Evolutionary conservation across 192 early-diverging fungal species (phyloP).

Genomic region (Spizellomyces sp.): DNA sequence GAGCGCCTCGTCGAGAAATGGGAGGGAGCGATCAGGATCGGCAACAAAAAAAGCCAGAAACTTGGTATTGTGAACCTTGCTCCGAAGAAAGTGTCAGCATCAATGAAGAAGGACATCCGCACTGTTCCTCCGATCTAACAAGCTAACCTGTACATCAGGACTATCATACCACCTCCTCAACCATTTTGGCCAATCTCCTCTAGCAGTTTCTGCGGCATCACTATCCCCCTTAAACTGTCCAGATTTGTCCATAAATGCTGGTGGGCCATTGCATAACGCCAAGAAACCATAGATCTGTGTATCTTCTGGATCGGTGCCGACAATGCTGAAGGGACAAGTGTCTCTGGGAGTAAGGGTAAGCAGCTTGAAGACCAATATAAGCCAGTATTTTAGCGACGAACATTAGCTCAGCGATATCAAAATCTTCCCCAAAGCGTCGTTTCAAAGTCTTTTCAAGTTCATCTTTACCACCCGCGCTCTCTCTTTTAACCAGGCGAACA

Average conservation of each 20-base stretch:
- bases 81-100: not conserved
- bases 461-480: slow-evolving; percentile 15
- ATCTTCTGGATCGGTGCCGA: slow-evolving; percentile 34
- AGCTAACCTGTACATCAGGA: slow-evolving; percentile 39
- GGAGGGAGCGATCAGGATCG: slow-evolving; percentile 24
- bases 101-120: not conserved
- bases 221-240: not conserved
- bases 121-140: not conserved
- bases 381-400: slow-evolving; percentile 9
- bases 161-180: slow-evolving; percentile 36
- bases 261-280: slow-evolving; percentile 42
- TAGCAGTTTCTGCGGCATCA: slow-evolving; percentile 9
- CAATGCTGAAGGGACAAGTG: slow-evolving; percentile 37
- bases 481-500: slow-evolving; percentile 38
- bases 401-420: slow-evolving; percentile 43
- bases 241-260: slow-evolving; percentile 28
- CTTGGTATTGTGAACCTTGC: slow-evolving; percentile 47
- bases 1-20: slow-evolving; percentile 42
- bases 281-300: slow-evolving; percentile 39
- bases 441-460: slow-evolving; percentile 39
- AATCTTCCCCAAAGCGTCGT: slow-evolving; percentile 40
- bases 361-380: not conserved
- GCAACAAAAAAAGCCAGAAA: slow-evolving; percentile 51
- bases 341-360: slow-evolving; percentile 25
- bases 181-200: slow-evolving; percentile 45